phyloP scores from a whole-genome alignment of 805 yeast genomes.

The Yarrowia porcina region DNA sequence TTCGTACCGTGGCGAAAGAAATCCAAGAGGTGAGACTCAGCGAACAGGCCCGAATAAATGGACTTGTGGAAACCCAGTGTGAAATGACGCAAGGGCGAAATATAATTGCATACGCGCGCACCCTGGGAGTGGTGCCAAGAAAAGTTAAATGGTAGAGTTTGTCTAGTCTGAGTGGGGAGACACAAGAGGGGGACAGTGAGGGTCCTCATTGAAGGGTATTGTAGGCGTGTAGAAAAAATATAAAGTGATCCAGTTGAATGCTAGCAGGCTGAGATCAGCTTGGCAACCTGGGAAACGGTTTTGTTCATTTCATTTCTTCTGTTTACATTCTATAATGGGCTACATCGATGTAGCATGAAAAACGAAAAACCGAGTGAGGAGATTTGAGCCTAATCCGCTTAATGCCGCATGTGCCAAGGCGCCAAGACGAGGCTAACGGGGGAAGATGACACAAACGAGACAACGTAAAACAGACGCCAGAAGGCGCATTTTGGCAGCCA shows the following conservation, averaged over 20 bases:
- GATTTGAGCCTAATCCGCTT: neutral
- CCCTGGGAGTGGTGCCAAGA: constrained; percentile 23
- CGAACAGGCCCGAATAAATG: constrained; percentile 11
- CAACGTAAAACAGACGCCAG: neutral
- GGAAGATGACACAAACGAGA: neutral
- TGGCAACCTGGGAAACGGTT: no score
- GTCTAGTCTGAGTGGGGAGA: constrained; percentile 9
- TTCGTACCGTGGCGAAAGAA: no score
- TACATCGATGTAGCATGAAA: neutral
- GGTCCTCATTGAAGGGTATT: no score
- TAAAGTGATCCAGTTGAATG: no score
- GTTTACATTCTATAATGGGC: no score
- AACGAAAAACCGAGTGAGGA: neutral
- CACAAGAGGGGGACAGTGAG: no score
- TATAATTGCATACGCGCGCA: constrained; percentile 11
- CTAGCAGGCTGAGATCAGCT: no score
- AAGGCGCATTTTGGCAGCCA: neutral
- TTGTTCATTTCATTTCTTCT: no score
- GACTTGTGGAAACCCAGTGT: neutral
- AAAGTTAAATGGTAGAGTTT: neutral
- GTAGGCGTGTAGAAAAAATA: no score
- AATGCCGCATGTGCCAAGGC: constrained; percentile 21
- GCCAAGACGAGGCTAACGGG: constrained; percentile 10
- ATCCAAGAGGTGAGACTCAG: no score
- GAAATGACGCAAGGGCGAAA: constrained; percentile 20